A percentile compares a stretch with the other conserved stretches of the same genome.
Evolutionary conservation across 768 basidiomycete genomes (phyloP).

Genomic region (Auriscalpium microsporum): DNA sequence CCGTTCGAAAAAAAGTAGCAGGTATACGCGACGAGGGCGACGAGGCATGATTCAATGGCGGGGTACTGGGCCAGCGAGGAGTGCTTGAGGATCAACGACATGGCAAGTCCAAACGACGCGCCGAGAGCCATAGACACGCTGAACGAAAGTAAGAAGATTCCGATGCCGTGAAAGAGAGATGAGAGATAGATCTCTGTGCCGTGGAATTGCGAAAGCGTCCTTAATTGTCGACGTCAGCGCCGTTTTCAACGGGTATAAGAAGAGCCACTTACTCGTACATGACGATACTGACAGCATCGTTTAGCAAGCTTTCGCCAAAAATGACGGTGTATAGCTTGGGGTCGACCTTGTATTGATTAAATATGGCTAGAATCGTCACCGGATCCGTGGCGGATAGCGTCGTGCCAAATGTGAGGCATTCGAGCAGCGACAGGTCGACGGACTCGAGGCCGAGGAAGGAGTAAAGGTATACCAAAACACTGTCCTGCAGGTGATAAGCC

Average conservation of each 20-base stretch:
- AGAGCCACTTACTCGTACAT: slow-evolving; percentile 89
- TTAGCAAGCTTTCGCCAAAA: slow-evolving; percentile 93
- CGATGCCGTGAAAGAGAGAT: slow-evolving; percentile 92
- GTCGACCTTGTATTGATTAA: slow-evolving; percentile 98
- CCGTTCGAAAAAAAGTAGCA: slow-evolving; percentile 99
- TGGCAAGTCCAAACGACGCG: slow-evolving; percentile 81
- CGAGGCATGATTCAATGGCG: slow-evolving; percentile 95
- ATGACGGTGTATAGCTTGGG: slow-evolving; percentile 96
- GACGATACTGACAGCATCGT: slow-evolving; percentile 99
- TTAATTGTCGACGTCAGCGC: slow-evolving; percentile 23
- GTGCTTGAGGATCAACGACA: slow-evolving; percentile 91
- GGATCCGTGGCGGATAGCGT: slow-evolving; percentile 97
- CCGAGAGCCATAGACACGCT: slow-evolving; percentile 92
- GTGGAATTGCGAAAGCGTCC: slow-evolving; percentile 88
- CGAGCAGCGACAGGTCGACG: slow-evolving; percentile 75
- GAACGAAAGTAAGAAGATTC: slow-evolving; percentile 95
- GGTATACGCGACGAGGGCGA: slow-evolving; percentile 90
- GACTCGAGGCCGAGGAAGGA: slow-evolving; percentile 89
- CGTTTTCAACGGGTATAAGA: neutral
- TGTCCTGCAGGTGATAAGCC: slow-evolving; percentile 48
- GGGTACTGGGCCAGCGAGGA: slow-evolving; percentile 80
- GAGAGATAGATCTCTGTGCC: slow-evolving; percentile 78
- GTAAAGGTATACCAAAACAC: slow-evolving; percentile 90
- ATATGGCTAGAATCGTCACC: slow-evolving; percentile 95
- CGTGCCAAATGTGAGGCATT: slow-evolving; percentile 94